Evolutionary conservation across 495 filamentous ascomycete species (phyloP).

Genomic region (Penicillium alfredii): DNA sequence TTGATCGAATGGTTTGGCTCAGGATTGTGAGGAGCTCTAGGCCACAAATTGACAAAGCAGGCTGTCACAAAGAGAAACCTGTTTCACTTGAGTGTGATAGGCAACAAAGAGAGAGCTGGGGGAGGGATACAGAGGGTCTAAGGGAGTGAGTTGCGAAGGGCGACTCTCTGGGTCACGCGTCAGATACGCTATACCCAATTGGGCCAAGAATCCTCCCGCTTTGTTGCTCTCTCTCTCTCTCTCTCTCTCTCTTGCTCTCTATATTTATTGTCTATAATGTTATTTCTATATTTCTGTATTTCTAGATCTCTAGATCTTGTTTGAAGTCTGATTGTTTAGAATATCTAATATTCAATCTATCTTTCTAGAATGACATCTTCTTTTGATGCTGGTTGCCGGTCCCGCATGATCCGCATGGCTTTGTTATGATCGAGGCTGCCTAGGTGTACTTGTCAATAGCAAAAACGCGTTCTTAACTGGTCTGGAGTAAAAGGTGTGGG

Average conservation of each 20-base stretch:
- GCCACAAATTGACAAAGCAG: too few relatives aligned
- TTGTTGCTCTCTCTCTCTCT: neutral
- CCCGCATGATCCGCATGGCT: slow-evolving; percentile 1
- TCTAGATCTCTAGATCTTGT: too few relatives aligned
- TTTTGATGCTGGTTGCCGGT: slow-evolving; percentile 6
- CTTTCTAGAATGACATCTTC: neutral
- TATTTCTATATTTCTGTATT: too few relatives aligned
- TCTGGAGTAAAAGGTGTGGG: slow-evolving; percentile 2
- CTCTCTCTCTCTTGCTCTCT: neutral
- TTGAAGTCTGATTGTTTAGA: too few relatives aligned
- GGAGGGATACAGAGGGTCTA: slow-evolving; percentile 18
- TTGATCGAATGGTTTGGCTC: too few relatives aligned
- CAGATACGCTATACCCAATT: slow-evolving; percentile 35
- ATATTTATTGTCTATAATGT: too few relatives aligned
- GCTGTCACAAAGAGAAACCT: slow-evolving; percentile 20
- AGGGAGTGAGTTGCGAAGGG: slow-evolving; percentile 31
- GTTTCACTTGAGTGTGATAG: too few relatives aligned
- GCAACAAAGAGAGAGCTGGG: too few relatives aligned
- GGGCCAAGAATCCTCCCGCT: slow-evolving; percentile 1
- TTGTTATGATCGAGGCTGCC: slow-evolving; percentile 6
- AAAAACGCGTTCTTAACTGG: slow-evolving; percentile 1
- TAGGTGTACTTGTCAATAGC: slow-evolving; percentile 1
- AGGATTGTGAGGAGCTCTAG: too few relatives aligned
- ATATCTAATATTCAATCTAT: too few relatives aligned
- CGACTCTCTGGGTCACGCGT: slow-evolving; percentile 39